These are phyloP conservation scores for Primulina tabacum DNA, from an alignment of 257 asterid species.

Conservation along the genomic window DNA sequence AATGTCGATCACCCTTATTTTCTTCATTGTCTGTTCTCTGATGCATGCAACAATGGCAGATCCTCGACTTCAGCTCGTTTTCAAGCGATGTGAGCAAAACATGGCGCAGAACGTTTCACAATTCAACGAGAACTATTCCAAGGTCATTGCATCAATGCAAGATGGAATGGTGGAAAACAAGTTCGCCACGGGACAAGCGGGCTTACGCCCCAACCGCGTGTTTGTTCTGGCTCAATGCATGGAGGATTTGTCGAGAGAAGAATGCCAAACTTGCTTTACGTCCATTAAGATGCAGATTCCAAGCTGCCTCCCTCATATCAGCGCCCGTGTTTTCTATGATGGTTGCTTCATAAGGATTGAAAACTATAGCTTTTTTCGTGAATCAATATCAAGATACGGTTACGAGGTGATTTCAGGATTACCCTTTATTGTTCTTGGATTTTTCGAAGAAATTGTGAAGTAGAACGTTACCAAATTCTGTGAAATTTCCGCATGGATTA, in stretches of 20 bases:
- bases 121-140: conserved; percentile 16
- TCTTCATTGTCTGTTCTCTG: too few relatives aligned
- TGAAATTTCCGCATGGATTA: too few relatives aligned
- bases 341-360: conserved; percentile 27
- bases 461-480: not conserved
- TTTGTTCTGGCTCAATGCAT: conserved; percentile 24
- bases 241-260: conserved; percentile 23
- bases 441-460: too few relatives aligned
- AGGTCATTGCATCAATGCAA: conserved; percentile 14
- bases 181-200: conserved; percentile 5
- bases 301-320: conserved; percentile 21
- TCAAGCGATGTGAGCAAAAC: conserved; percentile 3
- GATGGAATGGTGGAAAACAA: not conserved
- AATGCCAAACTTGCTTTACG: conserved; percentile 19
- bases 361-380: conserved; percentile 22
- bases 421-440: not conserved
- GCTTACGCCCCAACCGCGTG: conserved; percentile 16
- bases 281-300: conserved; percentile 16
- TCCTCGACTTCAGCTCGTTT: conserved; percentile 21
- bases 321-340: conserved; percentile 20
- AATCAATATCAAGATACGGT: conserved; percentile 6
- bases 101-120: conserved; percentile 17
- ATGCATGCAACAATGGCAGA: conserved; percentile 5
- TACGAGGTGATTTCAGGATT: conserved; percentile 15
- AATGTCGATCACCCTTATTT: too few relatives aligned